These are phyloP conservation scores for Leccinum imitatum DNA, from an alignment of 768 basidiomycete genomes.

Conservation along the genomic window DNA sequence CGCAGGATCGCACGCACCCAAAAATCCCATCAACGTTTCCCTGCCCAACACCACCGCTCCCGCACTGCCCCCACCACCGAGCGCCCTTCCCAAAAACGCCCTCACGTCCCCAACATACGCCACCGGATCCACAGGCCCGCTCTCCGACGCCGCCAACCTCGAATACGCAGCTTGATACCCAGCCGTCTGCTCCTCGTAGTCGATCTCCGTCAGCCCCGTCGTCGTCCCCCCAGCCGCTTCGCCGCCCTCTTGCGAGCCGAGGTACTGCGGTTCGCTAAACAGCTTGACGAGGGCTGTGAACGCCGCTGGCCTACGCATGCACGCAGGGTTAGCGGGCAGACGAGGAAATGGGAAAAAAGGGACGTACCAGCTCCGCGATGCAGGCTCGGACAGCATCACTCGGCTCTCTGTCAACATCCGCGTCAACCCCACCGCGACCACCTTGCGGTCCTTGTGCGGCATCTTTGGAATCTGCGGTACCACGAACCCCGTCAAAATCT, in stretches of 20 bases:
- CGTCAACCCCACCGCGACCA: conserved; percentile 77
- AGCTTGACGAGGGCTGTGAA: conserved; percentile 74
- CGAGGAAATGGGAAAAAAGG: not conserved
- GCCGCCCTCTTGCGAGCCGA: conserved; percentile 33
- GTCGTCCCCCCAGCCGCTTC: not conserved
- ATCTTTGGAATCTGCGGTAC: conserved; percentile 80
- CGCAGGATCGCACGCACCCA: conserved; percentile 18
- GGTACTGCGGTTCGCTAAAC: conserved; percentile 74
- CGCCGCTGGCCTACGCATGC: conserved; percentile 54
- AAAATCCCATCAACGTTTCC: conserved; percentile 18
- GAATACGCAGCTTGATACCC: conserved; percentile 97
- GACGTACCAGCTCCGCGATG: conserved; percentile 62
- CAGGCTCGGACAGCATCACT: conserved; percentile 65
- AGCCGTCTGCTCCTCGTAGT: conserved; percentile 85
- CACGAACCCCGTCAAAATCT: conserved; percentile 74
- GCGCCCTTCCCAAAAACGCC: conserved; percentile 49
- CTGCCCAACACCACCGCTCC: conserved; percentile 15
- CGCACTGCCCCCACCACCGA: conserved; percentile 11
- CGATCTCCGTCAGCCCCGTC: conserved; percentile 64
- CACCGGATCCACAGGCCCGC: conserved; percentile 56
- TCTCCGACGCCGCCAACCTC: conserved; percentile 80
- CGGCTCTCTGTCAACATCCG: conserved; percentile 74
- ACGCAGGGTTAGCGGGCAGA: not conserved
- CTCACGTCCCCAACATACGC: conserved; percentile 57
- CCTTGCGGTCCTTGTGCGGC: conserved; percentile 80